phyloP scores from a whole-genome alignment of 2,329 filamentous ascomycete genomes.

The Colletotrichum sidae region DNA sequence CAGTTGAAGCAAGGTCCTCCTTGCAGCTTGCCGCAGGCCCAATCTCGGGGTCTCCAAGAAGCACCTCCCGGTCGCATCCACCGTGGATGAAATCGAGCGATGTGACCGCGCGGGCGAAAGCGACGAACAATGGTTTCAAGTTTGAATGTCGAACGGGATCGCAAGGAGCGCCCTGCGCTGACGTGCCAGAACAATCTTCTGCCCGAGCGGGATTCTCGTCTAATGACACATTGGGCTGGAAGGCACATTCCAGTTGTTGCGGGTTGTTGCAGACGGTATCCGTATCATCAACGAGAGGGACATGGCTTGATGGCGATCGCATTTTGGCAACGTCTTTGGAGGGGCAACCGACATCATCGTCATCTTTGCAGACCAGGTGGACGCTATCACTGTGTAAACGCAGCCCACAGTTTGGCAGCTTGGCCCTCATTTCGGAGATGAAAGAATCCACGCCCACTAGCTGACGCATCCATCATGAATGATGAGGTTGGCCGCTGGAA shows the following conservation, averaged over 20 bases:
- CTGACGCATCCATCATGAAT: background rate
- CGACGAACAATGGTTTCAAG: constrained; percentile 20
- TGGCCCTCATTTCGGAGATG: constrained; percentile 27
- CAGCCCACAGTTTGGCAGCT: constrained; percentile 19
- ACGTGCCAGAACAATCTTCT: background rate
- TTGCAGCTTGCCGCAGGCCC: constrained; percentile 8
- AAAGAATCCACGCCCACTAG: constrained; percentile 11
- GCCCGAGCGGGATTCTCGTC: background rate
- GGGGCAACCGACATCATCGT: constrained; percentile 11
- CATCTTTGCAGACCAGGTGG: constrained; percentile 11
- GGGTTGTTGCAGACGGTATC: background rate
- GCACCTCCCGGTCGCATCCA: constrained; percentile 17
- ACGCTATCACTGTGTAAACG: constrained; percentile 9
- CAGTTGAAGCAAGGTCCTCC: constrained; percentile 9
- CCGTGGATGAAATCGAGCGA: constrained; percentile 7
- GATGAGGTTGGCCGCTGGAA: background rate
- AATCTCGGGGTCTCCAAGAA: constrained; percentile 12
- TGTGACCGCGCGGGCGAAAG: constrained; percentile 10
- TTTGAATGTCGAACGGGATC: background rate
- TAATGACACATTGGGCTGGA: background rate
- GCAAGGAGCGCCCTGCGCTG: background rate
- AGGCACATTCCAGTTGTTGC: background rate
- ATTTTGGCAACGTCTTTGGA: constrained; percentile 3
- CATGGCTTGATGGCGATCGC: constrained; percentile 8
- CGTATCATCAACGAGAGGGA: background rate